Percentiles rank a stretch among this genome's conserved stretches.
These are phyloP conservation scores for Fraxinus anomala DNA, from an alignment of 257 asterid species.

Conservation along the genomic window DNA sequence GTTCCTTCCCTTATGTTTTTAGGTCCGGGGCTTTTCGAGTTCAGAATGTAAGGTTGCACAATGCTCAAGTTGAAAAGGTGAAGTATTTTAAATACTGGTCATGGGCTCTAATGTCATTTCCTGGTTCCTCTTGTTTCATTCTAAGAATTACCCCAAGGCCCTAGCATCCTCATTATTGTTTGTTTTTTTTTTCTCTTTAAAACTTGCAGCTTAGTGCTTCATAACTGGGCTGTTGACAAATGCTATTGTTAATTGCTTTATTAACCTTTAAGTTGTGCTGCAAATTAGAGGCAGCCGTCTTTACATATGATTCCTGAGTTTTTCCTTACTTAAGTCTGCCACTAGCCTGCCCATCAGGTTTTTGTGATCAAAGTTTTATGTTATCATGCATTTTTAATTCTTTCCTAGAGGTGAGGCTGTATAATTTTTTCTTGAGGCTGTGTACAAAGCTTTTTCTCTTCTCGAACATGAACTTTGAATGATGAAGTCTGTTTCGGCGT, in stretches of 20 bases:
- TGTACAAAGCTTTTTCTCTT: not conserved
- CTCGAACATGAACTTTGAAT: not conserved
- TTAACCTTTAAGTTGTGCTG: conserved; percentile 12
- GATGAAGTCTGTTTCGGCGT: not conserved
- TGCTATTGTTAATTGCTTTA: conserved; percentile 19
- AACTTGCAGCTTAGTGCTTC: conserved; percentile 13
- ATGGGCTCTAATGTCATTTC: conserved; percentile 4
- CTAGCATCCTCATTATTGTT: conserved; percentile 12
- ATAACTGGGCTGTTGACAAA: not conserved
- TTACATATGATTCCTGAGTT: not conserved
- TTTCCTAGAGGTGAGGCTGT: not conserved
- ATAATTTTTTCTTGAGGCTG: not conserved
- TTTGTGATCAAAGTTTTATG: not conserved
- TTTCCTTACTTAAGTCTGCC: not conserved
- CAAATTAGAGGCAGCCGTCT: not conserved
- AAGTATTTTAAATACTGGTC: conserved; percentile 13
- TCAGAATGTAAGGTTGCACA: conserved; percentile 48
- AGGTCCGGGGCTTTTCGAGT: conserved; percentile 61
- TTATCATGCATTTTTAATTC: not conserved
- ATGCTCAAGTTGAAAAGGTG: conserved; percentile 76
- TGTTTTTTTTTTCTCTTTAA: conserved; percentile 5
- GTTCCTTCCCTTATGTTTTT: conserved; percentile 27
- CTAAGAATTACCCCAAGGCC: not conserved
- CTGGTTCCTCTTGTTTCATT: conserved; percentile 1
- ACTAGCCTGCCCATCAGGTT: not conserved